Conservation (phyloP, 2,329 filamentous ascomycete species). For the Trichoderma simmonsii region DNA sequence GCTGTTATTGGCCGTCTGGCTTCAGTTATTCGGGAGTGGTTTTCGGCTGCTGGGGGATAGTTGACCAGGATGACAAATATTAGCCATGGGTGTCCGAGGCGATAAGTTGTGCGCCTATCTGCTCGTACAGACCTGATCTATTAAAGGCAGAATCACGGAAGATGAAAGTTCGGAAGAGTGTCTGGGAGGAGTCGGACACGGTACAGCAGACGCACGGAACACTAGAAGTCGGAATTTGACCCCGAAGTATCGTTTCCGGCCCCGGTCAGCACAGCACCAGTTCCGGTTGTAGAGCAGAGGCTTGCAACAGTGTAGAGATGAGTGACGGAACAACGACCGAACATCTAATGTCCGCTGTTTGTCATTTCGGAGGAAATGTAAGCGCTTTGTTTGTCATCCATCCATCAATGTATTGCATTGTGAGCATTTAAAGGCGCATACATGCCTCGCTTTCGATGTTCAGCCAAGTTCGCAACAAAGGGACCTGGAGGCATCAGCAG, state of each 20-base stretch:
- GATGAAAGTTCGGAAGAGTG: not conserved
- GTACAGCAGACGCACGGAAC: not conserved
- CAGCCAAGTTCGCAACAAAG: not conserved
- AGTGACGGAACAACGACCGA: not conserved
- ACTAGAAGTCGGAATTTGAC: not conserved
- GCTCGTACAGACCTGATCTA: not conserved
- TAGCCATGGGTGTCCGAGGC: not conserved
- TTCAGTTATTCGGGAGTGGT: not conserved
- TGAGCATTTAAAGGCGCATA: not conserved
- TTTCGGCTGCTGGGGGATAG: slow-evolving; percentile 1
- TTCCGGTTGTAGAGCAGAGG: not conserved
- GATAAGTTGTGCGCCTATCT: not conserved
- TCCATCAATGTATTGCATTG: not conserved
- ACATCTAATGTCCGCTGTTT: not conserved
- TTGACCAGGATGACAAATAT: not conserved
- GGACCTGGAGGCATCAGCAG: not conserved
- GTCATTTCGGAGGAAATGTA: not conserved
- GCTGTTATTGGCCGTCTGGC: not conserved
- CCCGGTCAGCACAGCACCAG: not conserved
- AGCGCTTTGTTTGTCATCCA: not conserved
- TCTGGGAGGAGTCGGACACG: not conserved
- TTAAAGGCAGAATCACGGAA: not conserved
- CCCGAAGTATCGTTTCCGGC: not conserved
- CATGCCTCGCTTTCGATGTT: not conserved
- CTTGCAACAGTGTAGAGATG: not conserved